phyloP scores from a whole-genome alignment of 495 filamentous ascomycete genomes.

The Gamarada debralockiae region DNA sequence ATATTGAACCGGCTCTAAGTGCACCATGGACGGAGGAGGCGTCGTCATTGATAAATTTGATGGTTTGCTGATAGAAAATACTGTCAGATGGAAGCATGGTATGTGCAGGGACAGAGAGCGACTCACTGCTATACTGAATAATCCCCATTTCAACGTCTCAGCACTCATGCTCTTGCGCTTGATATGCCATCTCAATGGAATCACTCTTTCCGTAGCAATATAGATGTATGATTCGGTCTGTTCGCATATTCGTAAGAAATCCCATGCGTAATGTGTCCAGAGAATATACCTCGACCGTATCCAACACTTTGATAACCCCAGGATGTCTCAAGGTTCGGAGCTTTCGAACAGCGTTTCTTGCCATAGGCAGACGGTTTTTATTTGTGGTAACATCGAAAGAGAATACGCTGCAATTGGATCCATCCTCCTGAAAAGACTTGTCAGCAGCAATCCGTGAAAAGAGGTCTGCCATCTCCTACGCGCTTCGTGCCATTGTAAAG shows the following conservation, averaged over 20 bases:
- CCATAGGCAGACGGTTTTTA: constrained; percentile 74
- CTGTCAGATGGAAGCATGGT: no score
- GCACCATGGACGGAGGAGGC: constrained; percentile 86
- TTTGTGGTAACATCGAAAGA: constrained; percentile 84
- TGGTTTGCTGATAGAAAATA: constrained; percentile 63
- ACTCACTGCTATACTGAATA: constrained; percentile 78
- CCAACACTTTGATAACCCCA: constrained; percentile 86
- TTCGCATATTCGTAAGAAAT: constrained; percentile 10
- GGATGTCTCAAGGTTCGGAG: constrained; percentile 89
- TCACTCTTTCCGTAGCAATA: constrained; percentile 88
- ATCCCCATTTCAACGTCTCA: constrained; percentile 94
- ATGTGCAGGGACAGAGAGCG: neutral
- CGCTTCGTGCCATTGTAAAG: constrained; percentile 88
- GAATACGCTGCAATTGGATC: constrained; percentile 91
- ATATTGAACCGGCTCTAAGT: constrained; percentile 80
- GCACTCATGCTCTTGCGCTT: constrained; percentile 76
- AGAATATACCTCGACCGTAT: constrained; percentile 84
- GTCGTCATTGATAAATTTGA: constrained; percentile 95
- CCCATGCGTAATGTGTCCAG: neutral
- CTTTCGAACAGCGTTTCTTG: constrained; percentile 89
- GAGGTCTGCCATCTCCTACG: constrained; percentile 44
- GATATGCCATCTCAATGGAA: constrained; percentile 80
- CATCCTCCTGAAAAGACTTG: constrained; percentile 64
- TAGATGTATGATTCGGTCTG: constrained; percentile 91
- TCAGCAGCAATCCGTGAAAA: neutral